A percentile compares a stretch with the other conserved stretches of the same genome.
These are phyloP conservation scores for Solanum ossicruentum DNA, from an alignment of 257 asterid species.

Conservation along the genomic window DNA sequence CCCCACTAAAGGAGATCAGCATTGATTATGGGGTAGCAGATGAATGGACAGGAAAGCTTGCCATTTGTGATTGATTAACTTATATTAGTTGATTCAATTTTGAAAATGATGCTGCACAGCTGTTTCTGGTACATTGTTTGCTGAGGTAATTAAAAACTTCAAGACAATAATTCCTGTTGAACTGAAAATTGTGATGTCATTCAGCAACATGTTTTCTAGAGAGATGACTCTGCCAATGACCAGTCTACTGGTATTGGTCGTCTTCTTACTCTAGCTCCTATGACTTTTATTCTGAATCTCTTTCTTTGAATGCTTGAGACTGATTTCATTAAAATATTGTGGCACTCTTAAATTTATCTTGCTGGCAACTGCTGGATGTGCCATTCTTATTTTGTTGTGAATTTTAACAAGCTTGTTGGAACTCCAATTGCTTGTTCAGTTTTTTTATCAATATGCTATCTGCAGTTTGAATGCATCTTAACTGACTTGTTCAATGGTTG, in stretches of 20 bases:
- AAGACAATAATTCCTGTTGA: neutral
- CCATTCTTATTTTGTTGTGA: neutral
- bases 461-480: neutral
- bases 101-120: neutral
- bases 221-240: neutral
- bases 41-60: conserved; percentile 58
- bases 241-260: neutral
- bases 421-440: neutral
- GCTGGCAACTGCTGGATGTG: neutral
- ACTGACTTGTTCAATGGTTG: neutral
- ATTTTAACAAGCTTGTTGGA: neutral
- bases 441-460: neutral
- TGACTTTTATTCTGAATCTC: neutral
- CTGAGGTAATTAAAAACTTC: conserved; percentile 25
- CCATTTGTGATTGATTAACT: conserved; percentile 44
- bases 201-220: neutral
- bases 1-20: conserved; percentile 78
- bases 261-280: neutral
- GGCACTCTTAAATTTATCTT: neutral
- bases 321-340: neutral
- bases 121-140: neutral
- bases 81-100: conserved; percentile 8
- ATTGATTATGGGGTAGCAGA: conserved; percentile 84
- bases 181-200: neutral
- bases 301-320: neutral